Conservation (phyloP, 129 eudicot species). For the Escallonia herrerae region DNA sequence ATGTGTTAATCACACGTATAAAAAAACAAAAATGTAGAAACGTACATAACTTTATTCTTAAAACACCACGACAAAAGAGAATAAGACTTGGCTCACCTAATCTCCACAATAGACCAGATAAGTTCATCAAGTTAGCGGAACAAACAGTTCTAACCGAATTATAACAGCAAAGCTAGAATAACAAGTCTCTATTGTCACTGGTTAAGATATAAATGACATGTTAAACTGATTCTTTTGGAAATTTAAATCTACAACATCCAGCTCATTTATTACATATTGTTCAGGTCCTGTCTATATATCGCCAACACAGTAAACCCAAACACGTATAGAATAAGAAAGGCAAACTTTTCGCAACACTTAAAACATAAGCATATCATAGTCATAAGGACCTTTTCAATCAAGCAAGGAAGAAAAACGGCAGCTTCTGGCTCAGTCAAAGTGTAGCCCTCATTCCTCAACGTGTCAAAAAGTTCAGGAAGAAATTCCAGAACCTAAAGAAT, state of each 20-base stretch:
- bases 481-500: constrained; percentile 76
- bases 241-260: background rate
- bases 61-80: too few species aligned
- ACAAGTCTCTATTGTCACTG: too few species aligned
- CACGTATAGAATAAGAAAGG: constrained; percentile 1
- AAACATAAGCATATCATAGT: constrained; percentile 7
- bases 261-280: background rate
- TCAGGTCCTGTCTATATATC: constrained; percentile 3
- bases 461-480: constrained; percentile 81
- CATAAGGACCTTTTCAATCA: constrained; percentile 75
- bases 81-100: too few species aligned
- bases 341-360: background rate
- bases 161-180: too few species aligned
- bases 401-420: constrained; percentile 88
- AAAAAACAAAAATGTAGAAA: too few species aligned
- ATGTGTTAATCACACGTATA: too few species aligned
- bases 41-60: too few species aligned
- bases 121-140: too few species aligned
- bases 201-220: too few species aligned
- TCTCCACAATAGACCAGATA: too few species aligned
- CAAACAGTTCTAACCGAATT: too few species aligned
- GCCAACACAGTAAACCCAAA: constrained; percentile 1
- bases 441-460: constrained; percentile 72
- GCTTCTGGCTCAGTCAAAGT: constrained; percentile 94
- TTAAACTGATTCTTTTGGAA: too few species aligned